Evolutionary conservation across 345 rosid genomes (phyloP).

Genomic region (Litchi chinensis): DNA sequence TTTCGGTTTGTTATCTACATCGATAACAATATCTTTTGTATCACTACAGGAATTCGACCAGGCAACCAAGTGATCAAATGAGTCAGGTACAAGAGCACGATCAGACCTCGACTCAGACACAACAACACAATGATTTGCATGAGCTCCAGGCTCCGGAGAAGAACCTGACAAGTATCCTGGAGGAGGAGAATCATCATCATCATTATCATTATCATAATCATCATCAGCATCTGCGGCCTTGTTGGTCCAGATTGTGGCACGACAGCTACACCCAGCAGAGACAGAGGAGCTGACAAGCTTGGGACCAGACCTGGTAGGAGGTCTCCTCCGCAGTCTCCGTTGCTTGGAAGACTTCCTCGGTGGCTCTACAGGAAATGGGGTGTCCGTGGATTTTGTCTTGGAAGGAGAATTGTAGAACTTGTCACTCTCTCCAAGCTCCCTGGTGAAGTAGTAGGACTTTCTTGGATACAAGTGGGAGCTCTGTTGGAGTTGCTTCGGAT

Average conservation of each 20-base stretch:
- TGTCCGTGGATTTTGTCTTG: constrained; percentile 24
- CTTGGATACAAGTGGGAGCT: constrained; percentile 36
- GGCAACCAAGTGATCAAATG: constrained; percentile 41
- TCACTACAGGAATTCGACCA: constrained; percentile 42
- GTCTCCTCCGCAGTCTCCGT: constrained; percentile 26
- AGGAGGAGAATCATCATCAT: constrained; percentile 24
- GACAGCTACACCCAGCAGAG: constrained; percentile 43
- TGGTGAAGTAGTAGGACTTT: constrained; percentile 64
- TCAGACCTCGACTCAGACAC: constrained; percentile 70
- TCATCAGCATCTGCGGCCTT: constrained; percentile 17
- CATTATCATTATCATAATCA: too few species aligned
- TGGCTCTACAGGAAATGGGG: constrained; percentile 27
- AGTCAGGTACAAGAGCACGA: constrained; percentile 46
- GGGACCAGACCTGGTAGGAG: neutral
- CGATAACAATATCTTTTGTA: constrained; percentile 28
- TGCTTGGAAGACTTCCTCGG: constrained; percentile 46
- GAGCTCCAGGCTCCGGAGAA: constrained; percentile 16
- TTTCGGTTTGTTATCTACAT: constrained; percentile 29
- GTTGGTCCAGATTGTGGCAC: constrained; percentile 33
- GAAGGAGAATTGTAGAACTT: constrained; percentile 26
- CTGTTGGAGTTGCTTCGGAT: constrained; percentile 32
- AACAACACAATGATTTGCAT: constrained; percentile 20
- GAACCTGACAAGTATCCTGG: constrained; percentile 32
- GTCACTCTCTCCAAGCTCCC: constrained; percentile 41
- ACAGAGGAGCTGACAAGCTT: constrained; percentile 42